Evolutionary conservation across 2,329 filamentous ascomycete species (phyloP), one percentile per base, ranked within the genome.

Genomic region (Fusarium equiseti): DNA sequence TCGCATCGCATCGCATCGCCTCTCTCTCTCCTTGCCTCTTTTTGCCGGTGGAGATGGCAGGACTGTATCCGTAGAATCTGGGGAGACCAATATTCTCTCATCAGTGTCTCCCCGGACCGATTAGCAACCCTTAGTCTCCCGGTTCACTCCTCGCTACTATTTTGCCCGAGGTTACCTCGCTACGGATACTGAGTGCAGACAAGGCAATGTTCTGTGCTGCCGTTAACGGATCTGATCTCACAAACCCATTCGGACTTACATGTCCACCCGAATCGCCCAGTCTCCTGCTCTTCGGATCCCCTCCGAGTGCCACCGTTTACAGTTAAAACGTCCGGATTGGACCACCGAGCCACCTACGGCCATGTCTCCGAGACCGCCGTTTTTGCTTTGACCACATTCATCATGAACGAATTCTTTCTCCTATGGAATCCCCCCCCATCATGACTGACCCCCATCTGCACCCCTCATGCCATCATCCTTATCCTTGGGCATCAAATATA

Each of bases 71-170:
- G 27, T 43, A 63, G 44, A 72, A 72, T 72, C 69, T 43, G 69
- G 69, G 68, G 69, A 66, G 71, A 48, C 50, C 31, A 48, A 44
- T 32, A 24, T 42, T 51, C 38, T 45, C 51, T 40, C 59, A 31
- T 50, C 53, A 50, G 52, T 46, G 48, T 65, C 53, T 54, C 29
- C 45, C 46, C 69, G 69, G 69, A 59, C 69, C 68, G 69, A 72
- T 72, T 72, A 60, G 57, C 43, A 48, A 56, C 29, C 53, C 44
- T 45, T 59, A 63, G 54, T 59, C 45, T 64, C 54, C 64, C 44
- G 54, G 55, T 69, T 69, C 63, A 63, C 51, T 50, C 51, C 56
- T 71, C 63, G 64, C 51, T 57, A 51, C 38, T 29, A 24, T 56
- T 63, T 51, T 46, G 60, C 24, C 61, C 59, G 59, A 64, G 59